These are phyloP conservation scores for Aethionema arabicum DNA, from an alignment of 345 rosid species.

Conservation along the genomic window DNA sequence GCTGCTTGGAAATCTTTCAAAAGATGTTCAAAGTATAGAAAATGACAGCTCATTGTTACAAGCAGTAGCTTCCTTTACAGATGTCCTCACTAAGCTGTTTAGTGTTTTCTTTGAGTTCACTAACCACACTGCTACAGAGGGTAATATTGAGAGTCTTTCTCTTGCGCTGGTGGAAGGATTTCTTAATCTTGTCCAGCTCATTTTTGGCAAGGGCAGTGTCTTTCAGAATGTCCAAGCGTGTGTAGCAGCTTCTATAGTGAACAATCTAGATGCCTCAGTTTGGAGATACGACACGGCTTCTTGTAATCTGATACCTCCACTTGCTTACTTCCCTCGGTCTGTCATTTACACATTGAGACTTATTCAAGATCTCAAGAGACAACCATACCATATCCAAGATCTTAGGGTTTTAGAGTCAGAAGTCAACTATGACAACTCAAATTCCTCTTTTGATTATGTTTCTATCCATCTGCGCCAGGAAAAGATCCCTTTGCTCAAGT, in stretches of 20 bases:
- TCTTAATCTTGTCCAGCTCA: slow-evolving; percentile 68
- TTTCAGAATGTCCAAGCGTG: slow-evolving; percentile 71
- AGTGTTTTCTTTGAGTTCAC: slow-evolving; percentile 58
- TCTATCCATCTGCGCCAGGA: slow-evolving; percentile 52
- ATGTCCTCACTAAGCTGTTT: slow-evolving; percentile 59
- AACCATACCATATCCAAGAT: slow-evolving; percentile 48
- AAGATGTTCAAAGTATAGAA: slow-evolving; percentile 61
- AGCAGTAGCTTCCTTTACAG: slow-evolving; percentile 66
- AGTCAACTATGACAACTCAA: slow-evolving; percentile 35
- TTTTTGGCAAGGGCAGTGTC: slow-evolving; percentile 57
- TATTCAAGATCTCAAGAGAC: slow-evolving; percentile 70
- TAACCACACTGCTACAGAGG: slow-evolving; percentile 59
- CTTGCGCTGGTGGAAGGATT: slow-evolving; percentile 75
- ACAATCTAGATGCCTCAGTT: slow-evolving; percentile 60
- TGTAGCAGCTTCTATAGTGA: slow-evolving; percentile 66
- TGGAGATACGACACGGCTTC: slow-evolving; percentile 69
- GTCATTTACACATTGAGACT: slow-evolving; percentile 62
- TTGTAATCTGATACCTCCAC: slow-evolving; percentile 55
- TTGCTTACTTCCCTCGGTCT: slow-evolving; percentile 75
- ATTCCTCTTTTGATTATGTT: slow-evolving; percentile 41
- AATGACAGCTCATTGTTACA: slow-evolving; percentile 58
- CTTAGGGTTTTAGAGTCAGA: slow-evolving; percentile 48
- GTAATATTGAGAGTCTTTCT: slow-evolving; percentile 67
- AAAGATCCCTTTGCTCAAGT: slow-evolving; percentile 64
- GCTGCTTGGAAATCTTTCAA: slow-evolving; percentile 65